These are phyloP conservation scores for Populus hybrid DNA, from an alignment of 441 rosid genomes.

Conservation along the genomic window DNA sequence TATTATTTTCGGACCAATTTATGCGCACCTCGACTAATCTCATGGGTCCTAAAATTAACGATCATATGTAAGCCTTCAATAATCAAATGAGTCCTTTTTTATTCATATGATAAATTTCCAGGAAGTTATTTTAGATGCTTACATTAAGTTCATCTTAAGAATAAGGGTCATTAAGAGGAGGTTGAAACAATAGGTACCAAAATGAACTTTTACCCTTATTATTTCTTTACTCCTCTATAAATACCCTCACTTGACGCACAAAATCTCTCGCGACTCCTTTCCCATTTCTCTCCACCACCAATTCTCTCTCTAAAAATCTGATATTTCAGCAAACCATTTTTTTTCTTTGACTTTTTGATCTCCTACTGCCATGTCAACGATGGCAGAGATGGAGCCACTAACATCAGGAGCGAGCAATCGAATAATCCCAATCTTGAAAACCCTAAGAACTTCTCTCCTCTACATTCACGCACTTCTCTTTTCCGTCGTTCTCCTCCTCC, in stretches of 20 bases:
- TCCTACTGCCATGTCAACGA: slow-evolving; percentile 40
- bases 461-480: slow-evolving; percentile 48
- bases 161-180: too few relatives aligned
- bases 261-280: not conserved
- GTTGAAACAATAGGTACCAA: not conserved
- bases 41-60: too few relatives aligned
- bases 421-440: slow-evolving; percentile 63
- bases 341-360: not conserved
- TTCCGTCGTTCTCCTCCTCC: slow-evolving; percentile 50
- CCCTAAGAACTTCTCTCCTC: slow-evolving; percentile 42
- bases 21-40: too few relatives aligned
- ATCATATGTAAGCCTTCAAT: too few relatives aligned
- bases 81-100: too few relatives aligned
- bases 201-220: not conserved
- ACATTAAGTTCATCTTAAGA: too few relatives aligned
- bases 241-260: not conserved
- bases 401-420: slow-evolving; percentile 99
- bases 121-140: too few relatives aligned
- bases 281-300: not conserved
- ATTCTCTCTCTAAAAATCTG: not conserved
- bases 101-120: too few relatives aligned
- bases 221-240: not conserved
- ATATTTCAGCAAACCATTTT: not conserved
- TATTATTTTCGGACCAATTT: too few relatives aligned
- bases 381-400: slow-evolving; percentile 70